A percentile compares a stretch with the other conserved stretches of the same genome.
Evolutionary conservation across 2,329 filamentous ascomycete species (phyloP).

Genomic region (Juglanconis sp.): DNA sequence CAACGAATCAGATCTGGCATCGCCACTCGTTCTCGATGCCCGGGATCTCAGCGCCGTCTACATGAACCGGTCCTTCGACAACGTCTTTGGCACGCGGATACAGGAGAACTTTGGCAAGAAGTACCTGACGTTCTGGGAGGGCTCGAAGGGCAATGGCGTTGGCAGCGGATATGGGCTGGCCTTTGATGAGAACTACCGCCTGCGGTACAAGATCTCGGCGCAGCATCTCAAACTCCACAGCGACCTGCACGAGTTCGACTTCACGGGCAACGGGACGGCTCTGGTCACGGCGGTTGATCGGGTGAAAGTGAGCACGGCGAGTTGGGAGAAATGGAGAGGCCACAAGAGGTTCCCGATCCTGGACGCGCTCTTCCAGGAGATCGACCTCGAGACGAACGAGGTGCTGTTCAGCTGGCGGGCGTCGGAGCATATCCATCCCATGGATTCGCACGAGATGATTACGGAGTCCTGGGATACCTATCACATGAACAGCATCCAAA

Average conservation of each 20-base stretch:
- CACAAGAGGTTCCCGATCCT: constrained; percentile 21
- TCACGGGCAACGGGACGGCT: constrained; percentile 37
- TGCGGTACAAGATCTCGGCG: constrained; percentile 18
- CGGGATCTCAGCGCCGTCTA: constrained; percentile 21
- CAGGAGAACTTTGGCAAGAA: constrained; percentile 20
- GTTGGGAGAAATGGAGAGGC: constrained; percentile 22
- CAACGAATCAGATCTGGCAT: constrained; percentile 5
- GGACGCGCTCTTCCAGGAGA: constrained; percentile 39
- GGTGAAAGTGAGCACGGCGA: constrained; percentile 21
- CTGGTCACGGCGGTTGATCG: constrained; percentile 35
- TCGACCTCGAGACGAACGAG: constrained; percentile 47
- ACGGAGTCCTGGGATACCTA: constrained; percentile 49
- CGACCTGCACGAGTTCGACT: constrained; percentile 35
- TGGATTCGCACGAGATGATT: constrained; percentile 10
- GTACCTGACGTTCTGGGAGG: constrained; percentile 24
- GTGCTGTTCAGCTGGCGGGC: constrained; percentile 49
- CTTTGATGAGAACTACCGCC: constrained; percentile 19
- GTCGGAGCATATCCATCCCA: constrained; percentile 24
- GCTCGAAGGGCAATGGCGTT: constrained; percentile 16
- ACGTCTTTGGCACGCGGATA: constrained; percentile 21
- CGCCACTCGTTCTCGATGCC: constrained; percentile 20
- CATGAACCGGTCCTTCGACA: constrained; percentile 20
- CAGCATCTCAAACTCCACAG: constrained; percentile 10
- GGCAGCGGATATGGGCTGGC: constrained; percentile 21
- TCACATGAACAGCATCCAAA: constrained; percentile 53